Base-by-base conservation (phyloP, 495 filamentous ascomycete genomes). In the Podospora pseudopauciseta region DNA sequence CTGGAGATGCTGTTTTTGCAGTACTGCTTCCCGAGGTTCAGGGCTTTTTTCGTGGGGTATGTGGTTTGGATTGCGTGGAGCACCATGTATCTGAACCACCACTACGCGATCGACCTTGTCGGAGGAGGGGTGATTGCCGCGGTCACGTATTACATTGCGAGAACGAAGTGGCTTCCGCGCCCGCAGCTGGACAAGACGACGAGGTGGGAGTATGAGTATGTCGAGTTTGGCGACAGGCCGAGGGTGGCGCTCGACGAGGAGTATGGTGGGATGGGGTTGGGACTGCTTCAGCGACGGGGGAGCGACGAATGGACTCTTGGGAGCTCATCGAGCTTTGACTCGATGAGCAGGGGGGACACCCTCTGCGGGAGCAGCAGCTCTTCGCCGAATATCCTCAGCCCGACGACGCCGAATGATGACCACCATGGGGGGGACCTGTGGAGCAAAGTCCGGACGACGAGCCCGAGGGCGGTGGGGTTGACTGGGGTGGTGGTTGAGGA, bases 51-150 rank as follows among this genome's bases (percentile, higher is more conserved):
- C 80, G 84, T 93, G 60, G 84, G 83, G 61, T 97, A 97, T 78
- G 89, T 88, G 11, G 83, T 89, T 65, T 97, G 94, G 94, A 89
- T 97, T 74, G 96, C 92, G 90, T 97, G 94, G 94, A 90, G 94
- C n/a, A 97, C 94, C 62, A 95, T 97, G 91, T 97, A 97, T 74
- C 86, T 97, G 64, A 94, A 92, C 57, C 94, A 97, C 78, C 94
- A 97, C 79, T 97, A 97, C 74, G 94, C 94, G 60, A 91, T 97
- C 59, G 94, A 97, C 79, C 82, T 97, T 59, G 90, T 97, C 61
- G 92, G 88, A 65, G 94, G 94, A 70, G 91, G 89, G 78, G 79
- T 96, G 60, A 78, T 97, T 63, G 91, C 94, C 64, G 89, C 86
- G n/a, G 78, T 90, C 49, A 81, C 87, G 23, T 97, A 92, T 82